Evolutionary conservation across 2,329 filamentous ascomycete genomes (phyloP).

Genomic region (Arthrobotrys musiformis): DNA sequence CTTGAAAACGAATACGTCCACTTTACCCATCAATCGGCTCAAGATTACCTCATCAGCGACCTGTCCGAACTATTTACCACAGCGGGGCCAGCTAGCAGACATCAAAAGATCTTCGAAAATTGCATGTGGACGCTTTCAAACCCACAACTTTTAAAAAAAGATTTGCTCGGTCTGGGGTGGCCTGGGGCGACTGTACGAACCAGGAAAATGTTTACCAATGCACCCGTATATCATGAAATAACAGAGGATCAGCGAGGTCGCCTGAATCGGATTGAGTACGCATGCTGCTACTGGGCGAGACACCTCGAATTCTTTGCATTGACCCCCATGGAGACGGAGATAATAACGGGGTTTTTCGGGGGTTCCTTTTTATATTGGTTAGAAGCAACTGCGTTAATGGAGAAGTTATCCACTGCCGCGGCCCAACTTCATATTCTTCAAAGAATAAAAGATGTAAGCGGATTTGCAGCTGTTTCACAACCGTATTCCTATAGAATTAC

Average conservation of each 20-base stretch:
- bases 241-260: not conserved
- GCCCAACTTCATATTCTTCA: too few species aligned
- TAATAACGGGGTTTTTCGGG: not conserved
- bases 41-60: slow-evolving; percentile 61
- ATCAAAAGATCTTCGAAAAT: not conserved
- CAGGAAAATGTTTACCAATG: too few species aligned
- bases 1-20: slow-evolving; percentile 60
- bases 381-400: slow-evolving; percentile 60
- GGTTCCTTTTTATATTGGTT: not conserved
- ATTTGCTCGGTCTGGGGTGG: not conserved
- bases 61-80: not conserved
- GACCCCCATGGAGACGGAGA: not conserved
- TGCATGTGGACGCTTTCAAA: not conserved
- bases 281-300: not conserved
- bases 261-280: not conserved
- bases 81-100: slow-evolving; percentile 53
- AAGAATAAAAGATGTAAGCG: too few species aligned
- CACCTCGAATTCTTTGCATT: not conserved
- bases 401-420: too few species aligned
- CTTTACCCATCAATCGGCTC: slow-evolving; percentile 62
- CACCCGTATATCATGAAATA: too few species aligned
- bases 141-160: not conserved
- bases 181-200: too few species aligned
- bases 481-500: too few species aligned
- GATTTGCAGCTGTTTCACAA: too few species aligned